phyloP scores from a whole-genome alignment of 116 monocot species.

The Dioscorea cayenensis region DNA sequence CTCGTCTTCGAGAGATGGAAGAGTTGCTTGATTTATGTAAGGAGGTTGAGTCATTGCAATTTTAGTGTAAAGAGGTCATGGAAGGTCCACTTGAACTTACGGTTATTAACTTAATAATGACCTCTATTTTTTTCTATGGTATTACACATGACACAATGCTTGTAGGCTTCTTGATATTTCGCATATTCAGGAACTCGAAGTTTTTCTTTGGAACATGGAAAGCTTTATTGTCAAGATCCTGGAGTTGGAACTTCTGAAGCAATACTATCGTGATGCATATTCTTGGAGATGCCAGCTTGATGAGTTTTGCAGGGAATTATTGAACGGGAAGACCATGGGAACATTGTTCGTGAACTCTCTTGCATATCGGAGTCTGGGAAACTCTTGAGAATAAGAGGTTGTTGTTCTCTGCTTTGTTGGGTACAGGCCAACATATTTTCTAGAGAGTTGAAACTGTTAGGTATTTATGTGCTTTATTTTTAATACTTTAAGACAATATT shows the following conservation, averaged over 20 bases:
- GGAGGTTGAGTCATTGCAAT: conserved; percentile 46
- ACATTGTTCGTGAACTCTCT: conserved; percentile 46
- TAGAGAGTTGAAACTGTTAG: background rate
- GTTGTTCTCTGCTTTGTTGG: background rate
- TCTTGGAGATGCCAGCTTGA: conserved; percentile 45
- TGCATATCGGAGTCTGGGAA: conserved; percentile 39
- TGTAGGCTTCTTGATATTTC: background rate
- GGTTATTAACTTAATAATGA: conserved; percentile 23
- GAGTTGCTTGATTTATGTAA: conserved; percentile 31
- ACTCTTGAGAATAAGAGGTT: conserved; percentile 44
- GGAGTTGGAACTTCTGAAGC: conserved; percentile 46
- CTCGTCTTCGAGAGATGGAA: conserved; percentile 60
- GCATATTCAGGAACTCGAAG: conserved; percentile 54
- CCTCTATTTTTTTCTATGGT: background rate
- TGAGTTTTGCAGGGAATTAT: conserved; percentile 22
- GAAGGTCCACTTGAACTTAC: conserved; percentile 29
- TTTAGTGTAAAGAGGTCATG: conserved; percentile 38
- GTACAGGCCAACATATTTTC: background rate
- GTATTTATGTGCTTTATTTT: background rate
- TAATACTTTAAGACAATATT: background rate
- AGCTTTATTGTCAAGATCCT: conserved; percentile 40
- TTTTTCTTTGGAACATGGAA: conserved; percentile 31
- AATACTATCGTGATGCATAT: conserved; percentile 36
- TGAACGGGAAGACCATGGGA: conserved; percentile 34
- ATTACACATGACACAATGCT: background rate